Evolutionary conservation across 768 basidiomycete species (phyloP).

Genomic region (Hirschioporus abietinus): DNA sequence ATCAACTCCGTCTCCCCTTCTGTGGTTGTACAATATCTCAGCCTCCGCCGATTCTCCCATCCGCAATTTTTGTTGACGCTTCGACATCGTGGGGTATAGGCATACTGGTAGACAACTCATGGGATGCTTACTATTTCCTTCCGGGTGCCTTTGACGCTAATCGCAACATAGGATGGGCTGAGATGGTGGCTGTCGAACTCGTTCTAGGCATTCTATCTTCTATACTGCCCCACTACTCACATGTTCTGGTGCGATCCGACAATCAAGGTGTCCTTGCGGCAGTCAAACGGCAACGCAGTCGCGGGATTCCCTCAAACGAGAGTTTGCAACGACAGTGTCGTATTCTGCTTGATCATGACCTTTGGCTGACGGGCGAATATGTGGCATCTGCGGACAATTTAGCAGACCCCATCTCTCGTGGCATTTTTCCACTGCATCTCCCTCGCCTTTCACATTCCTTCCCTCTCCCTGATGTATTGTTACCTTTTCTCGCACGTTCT

Average conservation of each 20-base stretch:
- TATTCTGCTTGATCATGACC: not conserved
- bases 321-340: not conserved
- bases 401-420: not conserved
- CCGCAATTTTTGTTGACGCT: constrained; percentile 34
- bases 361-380: not conserved
- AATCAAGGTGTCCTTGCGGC: constrained; percentile 36
- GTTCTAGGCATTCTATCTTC: constrained; percentile 29
- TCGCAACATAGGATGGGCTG: constrained; percentile 38
- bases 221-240: constrained; percentile 16
- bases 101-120: constrained; percentile 26
- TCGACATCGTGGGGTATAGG: constrained; percentile 38
- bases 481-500: not conserved
- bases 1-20: too few species aligned
- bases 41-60: constrained; percentile 13
- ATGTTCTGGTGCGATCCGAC: constrained; percentile 32
- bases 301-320: constrained; percentile 5
- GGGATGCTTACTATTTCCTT: constrained; percentile 41
- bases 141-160: constrained; percentile 23
- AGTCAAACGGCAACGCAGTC: constrained; percentile 22
- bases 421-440: not conserved
- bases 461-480: not conserved
- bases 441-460: not conserved
- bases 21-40: too few species aligned
- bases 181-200: constrained; percentile 39
- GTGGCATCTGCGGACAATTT: not conserved